Percentiles rank a stretch among this genome's conserved stretches.
Conservation (phyloP, 2,329 filamentous ascomycete species). For the Scedosporium boydii region DNA sequence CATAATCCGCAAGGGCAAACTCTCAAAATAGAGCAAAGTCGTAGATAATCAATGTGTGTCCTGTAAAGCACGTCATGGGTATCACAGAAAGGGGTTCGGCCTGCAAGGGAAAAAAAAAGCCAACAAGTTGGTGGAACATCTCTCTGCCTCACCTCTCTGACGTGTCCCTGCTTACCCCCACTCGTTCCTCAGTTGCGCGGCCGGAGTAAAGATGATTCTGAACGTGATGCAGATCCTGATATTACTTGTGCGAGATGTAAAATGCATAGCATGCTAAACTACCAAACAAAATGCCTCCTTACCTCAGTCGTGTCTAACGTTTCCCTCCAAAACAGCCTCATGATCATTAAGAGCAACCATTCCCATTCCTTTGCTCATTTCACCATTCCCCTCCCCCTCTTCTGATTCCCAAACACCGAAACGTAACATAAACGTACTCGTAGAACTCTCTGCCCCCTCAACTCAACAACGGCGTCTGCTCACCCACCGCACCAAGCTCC, state of each 20-base stretch:
- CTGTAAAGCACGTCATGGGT: not conserved
- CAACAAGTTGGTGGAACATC: not conserved
- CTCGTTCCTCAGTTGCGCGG: not conserved
- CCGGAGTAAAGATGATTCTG: too few species aligned
- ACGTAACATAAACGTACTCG: not conserved
- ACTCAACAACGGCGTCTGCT: conserved; percentile 24
- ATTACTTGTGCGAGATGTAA: too few species aligned
- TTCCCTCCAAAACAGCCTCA: not conserved
- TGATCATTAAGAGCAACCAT: not conserved
- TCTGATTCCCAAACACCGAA: not conserved
- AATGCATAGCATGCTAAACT: not conserved
- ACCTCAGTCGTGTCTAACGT: not conserved
- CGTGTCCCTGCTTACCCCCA: not conserved
- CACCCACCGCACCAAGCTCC: conserved; percentile 13
- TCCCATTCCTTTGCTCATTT: too few species aligned
- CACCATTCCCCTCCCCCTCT: not conserved
- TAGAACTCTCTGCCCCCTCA: conserved; percentile 7
- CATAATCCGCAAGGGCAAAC: not conserved
- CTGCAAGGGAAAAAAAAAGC: not conserved
- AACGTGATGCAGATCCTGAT: too few species aligned
- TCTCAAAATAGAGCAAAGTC: not conserved
- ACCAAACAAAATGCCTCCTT: not conserved
- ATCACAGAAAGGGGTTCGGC: too few species aligned
- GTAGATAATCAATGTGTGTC: not conserved
- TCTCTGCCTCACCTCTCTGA: not conserved